Evolutionary conservation across 2,329 filamentous ascomycete species (phyloP), one percentile per base, ranked within the genome.

Genomic region (Pestalotiopsis sp.): DNA sequence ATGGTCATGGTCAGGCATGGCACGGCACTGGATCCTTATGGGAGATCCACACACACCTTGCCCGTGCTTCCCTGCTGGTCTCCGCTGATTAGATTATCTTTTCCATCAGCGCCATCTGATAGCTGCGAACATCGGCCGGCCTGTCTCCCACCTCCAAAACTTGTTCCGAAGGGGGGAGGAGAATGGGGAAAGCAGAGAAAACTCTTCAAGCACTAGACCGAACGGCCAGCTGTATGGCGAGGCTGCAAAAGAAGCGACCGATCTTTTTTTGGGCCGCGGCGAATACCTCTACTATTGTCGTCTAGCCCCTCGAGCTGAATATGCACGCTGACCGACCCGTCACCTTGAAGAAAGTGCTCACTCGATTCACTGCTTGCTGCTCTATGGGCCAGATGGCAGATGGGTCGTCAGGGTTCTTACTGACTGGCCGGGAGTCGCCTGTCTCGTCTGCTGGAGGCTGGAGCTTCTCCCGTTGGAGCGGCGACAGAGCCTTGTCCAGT

Each of bases 21-120:
- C 20, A 9, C 41, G 41, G 14, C 45, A n/a, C 17, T 52, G 45
- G n/a, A 52, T 52, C 45, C 41, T 45, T 20, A 52, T 6, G 45
- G 45, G 2, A 6, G 45, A n/a, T n/a, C 31, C 36, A 36, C 59
- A 27, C 59, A 39, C 31, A 36, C 31, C 31, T 36, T 39, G 27
- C 13, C 27, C 23, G 12, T 12, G 27, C 13, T 62, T 36, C 59
- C 59, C 59, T 62, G 59, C 12, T 14, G 31, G 59, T 52, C 59
- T 62, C 59, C 59, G 59, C 31, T 62, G 59, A 62, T 62, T 62
- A 62, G 59, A 62, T 62, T 62, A 62, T 62, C 59, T 62, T 62
- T 62, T 62, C 59, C 59, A 36, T 36, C 31, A 36, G 31, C 31
- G 31, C 31, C 31, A 62, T 62, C 59, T 62, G 59, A 62, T 62